Base-by-base conservation (phyloP, 1,139 yeast species). In the Suhomyces kunorum region DNA sequence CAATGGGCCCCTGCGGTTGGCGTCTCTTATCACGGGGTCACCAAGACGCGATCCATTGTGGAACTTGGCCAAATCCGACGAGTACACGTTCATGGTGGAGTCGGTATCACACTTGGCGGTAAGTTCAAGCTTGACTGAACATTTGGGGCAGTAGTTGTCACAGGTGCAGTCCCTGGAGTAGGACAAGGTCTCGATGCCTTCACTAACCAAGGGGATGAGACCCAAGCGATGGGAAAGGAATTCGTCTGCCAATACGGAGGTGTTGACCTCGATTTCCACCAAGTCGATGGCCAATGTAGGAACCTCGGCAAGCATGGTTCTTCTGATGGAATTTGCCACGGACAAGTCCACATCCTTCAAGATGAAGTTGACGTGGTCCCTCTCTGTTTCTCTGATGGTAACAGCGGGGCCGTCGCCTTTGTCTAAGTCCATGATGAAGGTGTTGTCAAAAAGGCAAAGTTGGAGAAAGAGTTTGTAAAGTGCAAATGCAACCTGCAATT, bases 141-240 rank as follows among this genome's bases (percentile, higher is more conserved):
- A 92, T 63, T 86, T 84, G 44, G 88, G 89, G 66, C 99, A 92
- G 66, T 92, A 92, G 60, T 90, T 95, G 61, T 92, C 98, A 71
- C 99, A 92, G 30, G 95, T 89, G 64, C 99, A 92, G 62, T 92
- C 98, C 56, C 97, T 78, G 28, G 95, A 84, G 64, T 88, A 89
- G 30, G 84, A 76, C 49, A 87, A 64, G 45, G 79, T 72, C 43
- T 89, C 96, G 35, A 90, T 88, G 41, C 88, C 92, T 36, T 83
- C 80, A 54, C 95, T 83, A 48, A 84, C 84, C 39, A 92, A 70
- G 1, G 99, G 98, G 43, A 94, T 80, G 39, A 92, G 73, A 30
- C 99, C 99, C 47, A 92, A 68, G 58, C 99, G 74, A 63, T 92
- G 99, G 22, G 97, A 81, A 43, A 92, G 78, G 58, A 92, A 92